These are phyloP conservation scores for Yamadazyma tumulicola DNA, from an alignment of 805 yeast genomes.

Conservation along the genomic window DNA sequence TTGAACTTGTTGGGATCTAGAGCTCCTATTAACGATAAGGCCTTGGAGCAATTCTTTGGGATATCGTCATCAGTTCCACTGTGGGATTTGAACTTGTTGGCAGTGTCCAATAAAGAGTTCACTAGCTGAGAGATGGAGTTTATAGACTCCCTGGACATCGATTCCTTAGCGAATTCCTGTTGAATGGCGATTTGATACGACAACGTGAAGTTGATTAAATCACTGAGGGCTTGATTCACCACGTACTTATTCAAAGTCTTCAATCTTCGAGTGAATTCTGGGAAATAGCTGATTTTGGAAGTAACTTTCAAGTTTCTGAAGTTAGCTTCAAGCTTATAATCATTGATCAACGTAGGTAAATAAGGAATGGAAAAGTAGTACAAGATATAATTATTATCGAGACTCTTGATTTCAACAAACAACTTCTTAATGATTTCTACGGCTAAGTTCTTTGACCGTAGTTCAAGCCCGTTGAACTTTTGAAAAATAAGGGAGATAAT, in stretches of 20 bases:
- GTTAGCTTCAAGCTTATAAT: slow-evolving; percentile 13
- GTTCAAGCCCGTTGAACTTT: slow-evolving; percentile 53
- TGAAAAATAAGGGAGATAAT: slow-evolving; percentile 72
- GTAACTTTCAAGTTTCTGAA: slow-evolving; percentile 30
- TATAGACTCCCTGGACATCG: slow-evolving; percentile 5
- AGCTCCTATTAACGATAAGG: slow-evolving; percentile 75
- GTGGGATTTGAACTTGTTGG: slow-evolving; percentile 52
- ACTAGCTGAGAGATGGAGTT: slow-evolving; percentile 43
- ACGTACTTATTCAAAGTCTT: slow-evolving; percentile 66
- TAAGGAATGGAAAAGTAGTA: slow-evolving; percentile 54
- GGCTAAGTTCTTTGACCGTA: slow-evolving; percentile 48
- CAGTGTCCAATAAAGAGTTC: slow-evolving; percentile 51
- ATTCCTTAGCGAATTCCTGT: slow-evolving; percentile 22
- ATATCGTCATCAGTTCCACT: slow-evolving; percentile 39
- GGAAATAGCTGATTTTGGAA: slow-evolving; percentile 35
- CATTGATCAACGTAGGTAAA: slow-evolving; percentile 31
- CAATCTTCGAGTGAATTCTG: slow-evolving; percentile 54
- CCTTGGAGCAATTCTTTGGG: slow-evolving; percentile 59
- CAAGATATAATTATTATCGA: slow-evolving; percentile 39
- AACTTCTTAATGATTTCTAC: slow-evolving; percentile 44
- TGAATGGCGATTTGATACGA: slow-evolving; percentile 51
- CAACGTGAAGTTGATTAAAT: slow-evolving; percentile 52
- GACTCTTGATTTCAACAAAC: slow-evolving; percentile 27
- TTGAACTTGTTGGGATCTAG: slow-evolving; percentile 60
- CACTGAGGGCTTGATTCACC: slow-evolving; percentile 67